Conservation (phyloP, 2,329 filamentous ascomycete species). For the Cryoendolithus antarcticus region DNA sequence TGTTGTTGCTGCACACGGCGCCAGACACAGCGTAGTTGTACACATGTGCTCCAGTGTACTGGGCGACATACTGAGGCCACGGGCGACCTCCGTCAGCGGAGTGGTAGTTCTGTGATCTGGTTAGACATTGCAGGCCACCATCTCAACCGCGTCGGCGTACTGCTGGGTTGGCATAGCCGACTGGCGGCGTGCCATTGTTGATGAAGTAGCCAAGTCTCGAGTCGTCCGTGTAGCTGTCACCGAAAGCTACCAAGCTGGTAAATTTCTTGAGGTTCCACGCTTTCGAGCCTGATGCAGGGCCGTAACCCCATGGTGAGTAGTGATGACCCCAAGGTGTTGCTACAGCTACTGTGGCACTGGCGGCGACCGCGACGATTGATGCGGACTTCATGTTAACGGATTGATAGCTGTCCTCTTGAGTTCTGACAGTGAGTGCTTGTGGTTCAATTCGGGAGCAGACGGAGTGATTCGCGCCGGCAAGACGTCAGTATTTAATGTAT, state of each 20-base stretch:
- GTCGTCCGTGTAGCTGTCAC: slow-evolving; percentile 68
- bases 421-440: too few relatives aligned
- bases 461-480: too few relatives aligned
- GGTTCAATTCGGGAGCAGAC: too few relatives aligned
- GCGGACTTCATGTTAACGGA: slow-evolving; percentile 1
- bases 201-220: slow-evolving; percentile 53
- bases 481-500: too few relatives aligned
- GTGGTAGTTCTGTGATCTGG: slow-evolving; percentile 16
- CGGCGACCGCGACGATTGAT: neutral
- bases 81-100: slow-evolving; percentile 54
- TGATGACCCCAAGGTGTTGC: slow-evolving; percentile 2
- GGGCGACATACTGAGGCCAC: slow-evolving; percentile 57
- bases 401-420: too few relatives aligned
- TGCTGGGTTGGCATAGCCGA: slow-evolving; percentile 42
- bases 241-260: slow-evolving; percentile 55
- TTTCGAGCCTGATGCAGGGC: neutral
- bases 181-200: slow-evolving; percentile 48
- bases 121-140: neutral
- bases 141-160: slow-evolving; percentile 19
- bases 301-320: neutral
- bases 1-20: slow-evolving; percentile 58
- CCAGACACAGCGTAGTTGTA: slow-evolving; percentile 51
- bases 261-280: slow-evolving; percentile 37
- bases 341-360: neutral
- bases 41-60: slow-evolving; percentile 43